Percentiles rank a stretch among this genome's conserved stretches.
Evolutionary conservation across 768 basidiomycete species (phyloP).

Genomic region (Xerocomus spinulosus): DNA sequence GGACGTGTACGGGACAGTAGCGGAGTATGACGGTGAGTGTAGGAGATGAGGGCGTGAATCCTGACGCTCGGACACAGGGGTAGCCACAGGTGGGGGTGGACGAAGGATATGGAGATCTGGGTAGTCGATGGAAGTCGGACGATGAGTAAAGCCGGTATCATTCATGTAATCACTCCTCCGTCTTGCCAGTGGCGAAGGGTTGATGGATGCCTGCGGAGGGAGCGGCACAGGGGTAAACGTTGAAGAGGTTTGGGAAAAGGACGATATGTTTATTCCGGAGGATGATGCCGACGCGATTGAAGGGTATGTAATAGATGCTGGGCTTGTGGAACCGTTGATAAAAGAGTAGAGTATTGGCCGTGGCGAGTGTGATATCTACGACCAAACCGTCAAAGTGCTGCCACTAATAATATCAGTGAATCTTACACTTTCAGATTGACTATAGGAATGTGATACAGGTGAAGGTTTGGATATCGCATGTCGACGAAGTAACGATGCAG

Average conservation of each 20-base stretch:
- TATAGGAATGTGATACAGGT: conserved; percentile 43
- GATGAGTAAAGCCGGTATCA: conserved; percentile 50
- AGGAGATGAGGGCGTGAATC: conserved; percentile 61
- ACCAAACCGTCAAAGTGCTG: conserved; percentile 9
- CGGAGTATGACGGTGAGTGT: conserved; percentile 34
- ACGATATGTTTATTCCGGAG: conserved; percentile 33
- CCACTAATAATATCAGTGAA: conserved; percentile 3
- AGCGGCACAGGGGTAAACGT: conserved; percentile 45
- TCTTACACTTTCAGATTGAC: conserved; percentile 49
- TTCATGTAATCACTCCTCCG: conserved; percentile 76
- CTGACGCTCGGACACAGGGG: conserved; percentile 67
- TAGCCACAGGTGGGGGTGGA: conserved; percentile 75
- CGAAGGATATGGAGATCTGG: conserved; percentile 69
- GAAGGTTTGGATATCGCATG: conserved; percentile 41
- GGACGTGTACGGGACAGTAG: conserved; percentile 17
- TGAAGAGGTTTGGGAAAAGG: conserved; percentile 38
- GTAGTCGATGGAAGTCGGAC: conserved; percentile 66
- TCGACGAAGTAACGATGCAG: conserved; percentile 29
- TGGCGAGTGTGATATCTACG: conserved; percentile 35
- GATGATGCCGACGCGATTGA: conserved; percentile 39
- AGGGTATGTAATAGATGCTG: conserved; percentile 51
- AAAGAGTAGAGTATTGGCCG: conserved; percentile 33
- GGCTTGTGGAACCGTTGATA: conserved; percentile 33
- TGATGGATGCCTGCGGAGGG: conserved; percentile 83
- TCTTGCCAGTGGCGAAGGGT: conserved; percentile 68